Base-by-base conservation (phyloP, 2,329 filamentous ascomycete genomes). In the Paracoccidioides brasiliensis region DNA sequence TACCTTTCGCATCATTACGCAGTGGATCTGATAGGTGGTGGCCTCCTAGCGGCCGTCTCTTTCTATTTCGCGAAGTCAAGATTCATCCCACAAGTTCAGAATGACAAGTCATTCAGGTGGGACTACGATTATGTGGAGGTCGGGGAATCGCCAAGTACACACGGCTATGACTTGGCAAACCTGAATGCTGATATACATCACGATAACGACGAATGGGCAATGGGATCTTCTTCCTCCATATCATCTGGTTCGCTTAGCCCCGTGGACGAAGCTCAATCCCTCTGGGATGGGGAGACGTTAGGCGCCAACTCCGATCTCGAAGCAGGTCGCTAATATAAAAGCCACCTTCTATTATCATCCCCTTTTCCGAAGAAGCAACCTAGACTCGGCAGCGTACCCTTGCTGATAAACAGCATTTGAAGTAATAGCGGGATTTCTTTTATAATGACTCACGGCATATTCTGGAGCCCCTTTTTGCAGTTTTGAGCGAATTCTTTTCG, bases 1-100 rank as follows among this genome's bases (percentile, higher is more conserved):
- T 96, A 97, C 68, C 81, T 97, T 53, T 94, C 88, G 66, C 91
- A 97, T 72, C 91, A 97, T 74, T 97, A 97, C 69, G 91, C 90
- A 37, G 86, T 97, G 43, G 91, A 97, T 70, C 78, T 97, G 52
- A 88, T 96, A 32, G 88, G 81, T 40, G 91, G 91, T 62, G 89
- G 85, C 68, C 76, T 95, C 52, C 72, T 89, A 57, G 86, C 89
- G 30, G 84, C 84, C 10, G 76, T 86, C 52, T 83, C 86, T 57
- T 97, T 88, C 77, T 95, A 91, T 73, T 81, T 89, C 58, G 82
- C 86, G 56, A 87, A 88, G 67, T 80, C 84, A 44, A 83, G 84
- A 57, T 95, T 88, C 75, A 73, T 97, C 45, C 90, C 91, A 3
- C 83, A 86, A 58, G 78, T 88, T 57, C 91, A 96, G 70, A 71